phyloP scores from a whole-genome alignment of 345 rosid species.

The Capsella bursapastoris region DNA sequence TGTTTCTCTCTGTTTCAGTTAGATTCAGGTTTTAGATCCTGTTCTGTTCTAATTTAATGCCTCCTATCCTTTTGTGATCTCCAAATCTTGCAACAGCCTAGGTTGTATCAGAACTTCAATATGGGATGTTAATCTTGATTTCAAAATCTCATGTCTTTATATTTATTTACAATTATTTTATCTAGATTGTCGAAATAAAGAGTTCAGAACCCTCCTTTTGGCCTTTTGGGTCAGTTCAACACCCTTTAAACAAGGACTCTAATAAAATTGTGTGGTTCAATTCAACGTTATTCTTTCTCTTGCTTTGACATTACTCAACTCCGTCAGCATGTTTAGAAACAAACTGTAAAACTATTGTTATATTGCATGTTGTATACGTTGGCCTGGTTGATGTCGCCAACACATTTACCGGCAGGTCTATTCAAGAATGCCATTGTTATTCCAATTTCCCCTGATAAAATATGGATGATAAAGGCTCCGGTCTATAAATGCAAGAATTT shows the following conservation, averaged over 20 bases:
- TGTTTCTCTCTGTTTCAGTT: constrained; percentile 28
- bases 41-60: constrained; percentile 17
- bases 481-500: constrained; percentile 24
- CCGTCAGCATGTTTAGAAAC: constrained; percentile 11
- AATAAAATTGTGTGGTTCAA: constrained; percentile 10
- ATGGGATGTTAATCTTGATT: constrained; percentile 4
- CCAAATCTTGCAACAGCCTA: constrained; percentile 22
- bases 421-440: constrained; percentile 14
- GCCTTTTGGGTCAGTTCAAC: too few relatives aligned
- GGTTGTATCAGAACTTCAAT: constrained; percentile 1
- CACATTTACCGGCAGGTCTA: constrained; percentile 1
- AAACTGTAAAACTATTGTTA: neutral
- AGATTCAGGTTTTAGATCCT: constrained; percentile 10
- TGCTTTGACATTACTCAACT: constrained; percentile 8
- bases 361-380: constrained; percentile 11
- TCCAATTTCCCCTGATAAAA: constrained; percentile 17
- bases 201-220: neutral
- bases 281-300: neutral
- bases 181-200: neutral
- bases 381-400: constrained; percentile 20
- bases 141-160: neutral
- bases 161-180: constrained; percentile 4
- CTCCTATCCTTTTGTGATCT: constrained; percentile 12
- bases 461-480: constrained; percentile 8
- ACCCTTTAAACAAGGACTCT: constrained; percentile 3